Evolutionary conservation across 768 basidiomycete genomes (phyloP), one percentile per base, ranked within the genome.

Genomic region (Xerocomus potaroensis): DNA sequence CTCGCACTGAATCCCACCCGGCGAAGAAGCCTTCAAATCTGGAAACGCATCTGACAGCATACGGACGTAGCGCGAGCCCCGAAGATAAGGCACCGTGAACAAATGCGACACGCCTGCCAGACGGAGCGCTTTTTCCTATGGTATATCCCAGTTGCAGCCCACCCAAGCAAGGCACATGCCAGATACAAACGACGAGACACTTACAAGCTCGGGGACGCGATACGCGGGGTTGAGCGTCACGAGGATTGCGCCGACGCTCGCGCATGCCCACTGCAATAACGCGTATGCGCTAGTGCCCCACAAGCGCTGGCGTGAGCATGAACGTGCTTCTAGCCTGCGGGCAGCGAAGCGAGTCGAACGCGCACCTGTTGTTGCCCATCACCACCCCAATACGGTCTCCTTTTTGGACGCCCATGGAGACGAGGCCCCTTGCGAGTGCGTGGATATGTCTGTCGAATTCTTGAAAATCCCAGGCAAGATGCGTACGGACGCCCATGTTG

Each of bases 211-310:
- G 27, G 75, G 71, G 6, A 81, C 54, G 22, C 83, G 78, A 60
- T 88, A 91, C 0, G 88, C 86, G 3, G 89, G 90, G 54, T 92
- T 92, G 37, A 91, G 72, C 8, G 89, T 90, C 18, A 87, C 87
- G 29, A 91, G 66, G 44, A 91, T 80, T 11, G 86, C 88, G n/a
- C 89, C 89, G 48, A 90, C 75, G 41, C 78, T 80, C n/a, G 87
- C 86, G 48, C 84, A 87, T 3, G 89, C 89, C 89, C 87, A 91
- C 56, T 92, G 89, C 19, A 91, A 67, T 69, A 78, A 72, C 0
- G 87, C 87, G 61, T 92, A 92, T 15, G 86, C 72, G 58, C 88
- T 90, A n/a, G n/a, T n/a, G 51, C 24, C 24, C 39, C 7, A 41
- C 4, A n/a, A 3, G 16, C 35, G n/a, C 41, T 26, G n/a, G 24